These are phyloP conservation scores for Wickerhamiella bombiphila DNA, from an alignment of 805 yeast genomes.

Conservation along the genomic window DNA sequence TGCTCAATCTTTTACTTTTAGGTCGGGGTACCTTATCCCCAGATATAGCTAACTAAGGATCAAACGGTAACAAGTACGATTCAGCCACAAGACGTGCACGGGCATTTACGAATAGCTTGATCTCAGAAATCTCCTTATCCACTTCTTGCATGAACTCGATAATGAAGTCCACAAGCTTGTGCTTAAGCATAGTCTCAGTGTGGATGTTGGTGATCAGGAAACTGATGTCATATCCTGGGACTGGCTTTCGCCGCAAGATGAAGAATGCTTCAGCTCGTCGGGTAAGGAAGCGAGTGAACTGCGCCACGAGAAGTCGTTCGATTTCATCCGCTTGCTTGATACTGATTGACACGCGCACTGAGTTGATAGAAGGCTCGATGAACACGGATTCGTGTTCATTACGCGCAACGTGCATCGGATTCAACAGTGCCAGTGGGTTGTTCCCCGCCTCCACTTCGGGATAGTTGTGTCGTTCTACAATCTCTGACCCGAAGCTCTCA, in stretches of 20 bases:
- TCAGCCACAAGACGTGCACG: conserved; percentile 97
- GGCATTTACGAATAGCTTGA: conserved; percentile 92
- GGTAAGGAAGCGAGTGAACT: conserved; percentile 83
- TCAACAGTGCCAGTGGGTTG: conserved; percentile 70
- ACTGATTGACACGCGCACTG: conserved; percentile 77
- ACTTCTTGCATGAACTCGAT: conserved; percentile 99
- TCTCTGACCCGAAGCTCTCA: conserved; percentile 87
- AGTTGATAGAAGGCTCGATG: conserved; percentile 87
- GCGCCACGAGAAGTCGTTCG: conserved; percentile 85
- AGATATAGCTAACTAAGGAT: conserved; percentile 24
- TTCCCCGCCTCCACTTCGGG: conserved; percentile 88
- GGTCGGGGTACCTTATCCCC: neutral
- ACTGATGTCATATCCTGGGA: conserved; percentile 83
- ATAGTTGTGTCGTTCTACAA: conserved; percentile 91
- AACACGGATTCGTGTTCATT: conserved; percentile 86
- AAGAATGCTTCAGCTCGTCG: conserved; percentile 92
- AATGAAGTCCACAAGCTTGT: conserved; percentile 87
- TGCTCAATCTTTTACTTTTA: too few species aligned
- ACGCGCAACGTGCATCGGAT: conserved; percentile 80
- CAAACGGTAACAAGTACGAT: conserved; percentile 82
- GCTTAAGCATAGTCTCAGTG: conserved; percentile 90
- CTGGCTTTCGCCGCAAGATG: conserved; percentile 80
- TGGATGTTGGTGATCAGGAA: conserved; percentile 88
- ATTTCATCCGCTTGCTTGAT: conserved; percentile 97
- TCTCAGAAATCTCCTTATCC: conserved; percentile 95